Evolutionary conservation across 169 alveolate genomes (phyloP).

Genomic region (Plasmodium cynomolgi): DNA sequence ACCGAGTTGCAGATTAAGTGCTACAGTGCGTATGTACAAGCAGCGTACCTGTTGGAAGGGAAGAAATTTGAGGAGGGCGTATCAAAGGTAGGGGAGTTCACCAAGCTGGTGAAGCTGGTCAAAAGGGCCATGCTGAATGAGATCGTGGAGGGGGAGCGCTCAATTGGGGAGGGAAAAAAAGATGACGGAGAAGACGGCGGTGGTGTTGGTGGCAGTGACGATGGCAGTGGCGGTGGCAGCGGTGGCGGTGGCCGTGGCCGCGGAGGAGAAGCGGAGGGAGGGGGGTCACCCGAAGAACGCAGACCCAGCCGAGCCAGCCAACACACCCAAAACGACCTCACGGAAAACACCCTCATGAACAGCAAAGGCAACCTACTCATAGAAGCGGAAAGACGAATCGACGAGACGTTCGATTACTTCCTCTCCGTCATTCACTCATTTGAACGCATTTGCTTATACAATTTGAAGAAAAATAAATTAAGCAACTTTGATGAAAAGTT

Average conservation of each 20-base stretch:
- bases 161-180: neutral
- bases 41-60: conserved; percentile 30
- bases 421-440: conserved; percentile 21
- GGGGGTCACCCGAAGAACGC: neutral
- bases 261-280: neutral
- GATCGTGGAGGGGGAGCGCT: neutral
- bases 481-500: conserved; percentile 25
- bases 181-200: neutral
- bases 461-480: conserved; percentile 19
- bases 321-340: neutral
- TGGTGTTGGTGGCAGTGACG: neutral
- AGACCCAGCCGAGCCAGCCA: neutral
- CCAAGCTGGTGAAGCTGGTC: conserved; percentile 28
- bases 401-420: conserved; percentile 27
- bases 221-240: neutral
- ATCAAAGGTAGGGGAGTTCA: conserved; percentile 25
- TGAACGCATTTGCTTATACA: conserved; percentile 52
- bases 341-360: neutral
- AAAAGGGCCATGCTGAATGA: conserved; percentile 25
- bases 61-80: conserved; percentile 56
- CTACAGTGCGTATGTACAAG: conserved; percentile 21
- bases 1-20: conserved; percentile 61
- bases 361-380: conserved; percentile 11
- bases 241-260: neutral
- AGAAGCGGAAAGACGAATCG: conserved; percentile 35